These are phyloP conservation scores for Drechslerella stenobrocha DNA, from an alignment of 2,329 filamentous ascomycete species.

Conservation along the genomic window DNA sequence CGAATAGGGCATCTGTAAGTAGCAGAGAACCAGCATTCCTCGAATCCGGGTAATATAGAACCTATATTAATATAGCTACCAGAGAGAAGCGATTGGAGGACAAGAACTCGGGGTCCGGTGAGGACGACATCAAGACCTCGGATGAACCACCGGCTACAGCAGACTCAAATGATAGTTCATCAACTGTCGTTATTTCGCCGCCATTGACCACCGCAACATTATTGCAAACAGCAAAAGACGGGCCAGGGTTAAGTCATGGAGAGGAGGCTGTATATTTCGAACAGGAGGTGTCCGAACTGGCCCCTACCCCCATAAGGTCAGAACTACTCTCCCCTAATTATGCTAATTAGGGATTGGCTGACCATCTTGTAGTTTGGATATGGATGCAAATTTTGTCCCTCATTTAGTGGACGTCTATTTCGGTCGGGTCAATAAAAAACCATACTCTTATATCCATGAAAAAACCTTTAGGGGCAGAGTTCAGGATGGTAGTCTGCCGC, in stretches of 20 bases:
- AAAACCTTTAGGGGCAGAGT: constrained; percentile 71
- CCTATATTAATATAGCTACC: constrained; percentile 62
- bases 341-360: neutral
- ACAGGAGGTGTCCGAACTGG: constrained; percentile 56
- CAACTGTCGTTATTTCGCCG: constrained; percentile 31
- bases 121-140: constrained; percentile 54
- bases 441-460: constrained; percentile 80
- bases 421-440: constrained; percentile 75
- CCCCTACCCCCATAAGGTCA: constrained; percentile 48
- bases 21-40: neutral
- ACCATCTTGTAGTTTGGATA: constrained; percentile 29
- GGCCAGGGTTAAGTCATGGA: constrained; percentile 22
- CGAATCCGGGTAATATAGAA: constrained; percentile 71
- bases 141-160: constrained; percentile 52
- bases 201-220: constrained; percentile 30
- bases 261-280: constrained; percentile 47
- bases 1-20: constrained; percentile 72
- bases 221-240: constrained; percentile 27
- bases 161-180: constrained; percentile 54
- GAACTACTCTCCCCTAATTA: constrained; percentile 2
- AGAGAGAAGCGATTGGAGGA: constrained; percentile 46
- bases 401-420: constrained; percentile 73
- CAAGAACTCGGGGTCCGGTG: constrained; percentile 25
- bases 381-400: constrained; percentile 41
- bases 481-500: constrained; percentile 68